A percentile compares a stretch with the other conserved stretches of the same genome.
Conservation (phyloP, 2,329 filamentous ascomycete species). For the Neopestalotiopsis rosae region DNA sequence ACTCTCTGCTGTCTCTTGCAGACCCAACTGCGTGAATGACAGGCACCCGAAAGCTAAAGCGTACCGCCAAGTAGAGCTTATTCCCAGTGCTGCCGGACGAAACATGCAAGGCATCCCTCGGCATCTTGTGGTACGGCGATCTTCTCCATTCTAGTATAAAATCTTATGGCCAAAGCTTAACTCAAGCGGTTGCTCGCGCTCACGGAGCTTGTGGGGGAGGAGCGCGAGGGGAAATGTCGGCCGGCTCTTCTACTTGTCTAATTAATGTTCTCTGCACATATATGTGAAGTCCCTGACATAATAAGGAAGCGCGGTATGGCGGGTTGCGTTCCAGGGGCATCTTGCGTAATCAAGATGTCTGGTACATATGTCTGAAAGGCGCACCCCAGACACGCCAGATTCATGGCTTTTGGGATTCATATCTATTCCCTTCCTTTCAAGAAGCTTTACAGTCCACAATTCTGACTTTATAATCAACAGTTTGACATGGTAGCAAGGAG, state of each 20-base stretch:
- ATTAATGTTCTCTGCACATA: background rate
- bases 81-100: background rate
- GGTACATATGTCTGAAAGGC: background rate
- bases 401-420: background rate
- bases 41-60: conserved; percentile 1
- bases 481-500: background rate
- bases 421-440: background rate
- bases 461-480: background rate
- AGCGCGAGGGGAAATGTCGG: background rate
- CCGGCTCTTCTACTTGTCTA: too few species aligned
- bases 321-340: background rate
- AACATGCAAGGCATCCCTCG: background rate
- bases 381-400: background rate
- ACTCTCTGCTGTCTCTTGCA: background rate
- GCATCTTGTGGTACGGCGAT: background rate
- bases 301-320: background rate
- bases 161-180: background rate
- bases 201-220: too few species aligned
- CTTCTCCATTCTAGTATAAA: background rate
- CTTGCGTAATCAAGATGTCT: background rate
- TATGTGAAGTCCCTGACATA: background rate
- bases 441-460: background rate
- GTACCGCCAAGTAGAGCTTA: background rate
- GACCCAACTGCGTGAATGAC: background rate
- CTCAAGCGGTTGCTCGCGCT: background rate